Conservation (phyloP, 768 basidiomycete species). For the Boletellus sp. region DNA sequence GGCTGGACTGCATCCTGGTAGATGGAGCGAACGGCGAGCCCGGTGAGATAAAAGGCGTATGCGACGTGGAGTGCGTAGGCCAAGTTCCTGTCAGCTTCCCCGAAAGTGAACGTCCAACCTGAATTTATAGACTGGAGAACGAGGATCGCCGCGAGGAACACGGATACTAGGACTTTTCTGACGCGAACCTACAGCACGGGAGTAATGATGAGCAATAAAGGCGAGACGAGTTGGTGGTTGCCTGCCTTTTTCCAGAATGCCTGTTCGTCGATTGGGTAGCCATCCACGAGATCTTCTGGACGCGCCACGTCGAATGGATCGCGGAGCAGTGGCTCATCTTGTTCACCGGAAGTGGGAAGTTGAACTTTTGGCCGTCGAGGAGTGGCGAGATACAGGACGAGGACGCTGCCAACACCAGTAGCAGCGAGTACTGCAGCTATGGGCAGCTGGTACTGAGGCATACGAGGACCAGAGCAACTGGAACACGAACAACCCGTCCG, state of each 20-base stretch:
- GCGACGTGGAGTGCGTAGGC: conserved; percentile 43
- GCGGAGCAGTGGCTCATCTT: conserved; percentile 20
- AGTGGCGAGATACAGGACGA: conserved; percentile 39
- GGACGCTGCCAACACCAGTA: conserved; percentile 43
- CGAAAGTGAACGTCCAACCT: conserved; percentile 41
- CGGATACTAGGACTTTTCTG: conserved; percentile 50
- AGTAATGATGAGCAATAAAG: neutral
- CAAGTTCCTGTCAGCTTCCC: conserved; percentile 31
- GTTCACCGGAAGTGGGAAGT: conserved; percentile 36
- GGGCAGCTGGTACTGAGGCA: conserved; percentile 60
- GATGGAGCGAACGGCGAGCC: conserved; percentile 51
- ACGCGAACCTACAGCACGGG: conserved; percentile 46
- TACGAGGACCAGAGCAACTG: conserved; percentile 22
- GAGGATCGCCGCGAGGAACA: conserved; percentile 45
- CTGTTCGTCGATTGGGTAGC: conserved; percentile 58
- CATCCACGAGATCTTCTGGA: conserved; percentile 67
- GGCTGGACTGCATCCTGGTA: conserved; percentile 38
- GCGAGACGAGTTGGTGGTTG: neutral
- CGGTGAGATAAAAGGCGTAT: conserved; percentile 59
- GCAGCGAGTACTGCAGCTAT: conserved; percentile 47
- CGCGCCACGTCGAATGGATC: conserved; percentile 73
- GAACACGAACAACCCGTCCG: neutral
- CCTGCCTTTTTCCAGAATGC: conserved; percentile 58
- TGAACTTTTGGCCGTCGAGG: conserved; percentile 49
- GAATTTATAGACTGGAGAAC: conserved; percentile 51